Percentiles rank a stretch among this genome's conserved stretches.
These are phyloP conservation scores for Talaromyces atroroseus DNA, from an alignment of 2,329 filamentous ascomycete genomes.

Conservation along the genomic window DNA sequence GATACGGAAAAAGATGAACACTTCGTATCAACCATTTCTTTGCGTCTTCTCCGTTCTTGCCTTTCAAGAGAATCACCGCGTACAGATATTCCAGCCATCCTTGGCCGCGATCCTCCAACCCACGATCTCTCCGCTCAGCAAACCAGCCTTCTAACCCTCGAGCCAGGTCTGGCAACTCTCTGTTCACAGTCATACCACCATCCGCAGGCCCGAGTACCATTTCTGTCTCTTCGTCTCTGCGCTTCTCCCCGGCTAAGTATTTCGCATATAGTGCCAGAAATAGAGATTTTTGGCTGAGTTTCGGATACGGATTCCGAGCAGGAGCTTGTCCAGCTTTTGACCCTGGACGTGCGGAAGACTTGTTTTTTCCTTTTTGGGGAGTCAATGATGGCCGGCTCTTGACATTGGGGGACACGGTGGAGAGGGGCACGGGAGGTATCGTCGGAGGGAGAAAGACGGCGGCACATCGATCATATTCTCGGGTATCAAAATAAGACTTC, in stretches of 20 bases:
- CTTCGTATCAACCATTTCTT: slow-evolving; percentile 83
- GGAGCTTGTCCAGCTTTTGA: slow-evolving; percentile 27
- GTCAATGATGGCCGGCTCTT: slow-evolving; percentile 36
- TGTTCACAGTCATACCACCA: slow-evolving; percentile 75
- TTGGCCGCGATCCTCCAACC: slow-evolving; percentile 60
- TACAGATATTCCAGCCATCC: slow-evolving; percentile 88
- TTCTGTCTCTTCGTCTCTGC: slow-evolving; percentile 92
- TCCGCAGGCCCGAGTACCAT: slow-evolving; percentile 95
- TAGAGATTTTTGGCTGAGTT: slow-evolving; percentile 80
- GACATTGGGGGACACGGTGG: slow-evolving; percentile 30
- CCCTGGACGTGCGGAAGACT: slow-evolving; percentile 35
- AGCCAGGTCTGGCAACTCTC: slow-evolving; percentile 71
- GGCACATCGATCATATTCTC: slow-evolving; percentile 89
- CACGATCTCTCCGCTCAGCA: slow-evolving; percentile 56
- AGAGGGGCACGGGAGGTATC: slow-evolving; percentile 62
- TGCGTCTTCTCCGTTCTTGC: slow-evolving; percentile 81
- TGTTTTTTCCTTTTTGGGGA: slow-evolving; percentile 57
- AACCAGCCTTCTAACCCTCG: slow-evolving; percentile 79
- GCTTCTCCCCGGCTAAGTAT: slow-evolving; percentile 88
- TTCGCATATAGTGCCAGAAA: slow-evolving; percentile 92
- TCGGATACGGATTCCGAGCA: slow-evolving; percentile 38
- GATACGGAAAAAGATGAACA: slow-evolving; percentile 85
- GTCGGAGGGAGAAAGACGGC: slow-evolving; percentile 80
- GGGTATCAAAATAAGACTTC: slow-evolving; percentile 91
- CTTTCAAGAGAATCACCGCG: slow-evolving; percentile 81